Evolutionary conservation across 805 yeast species (phyloP), one percentile per base, ranked within the genome.

Genomic region (Candida piceae): DNA sequence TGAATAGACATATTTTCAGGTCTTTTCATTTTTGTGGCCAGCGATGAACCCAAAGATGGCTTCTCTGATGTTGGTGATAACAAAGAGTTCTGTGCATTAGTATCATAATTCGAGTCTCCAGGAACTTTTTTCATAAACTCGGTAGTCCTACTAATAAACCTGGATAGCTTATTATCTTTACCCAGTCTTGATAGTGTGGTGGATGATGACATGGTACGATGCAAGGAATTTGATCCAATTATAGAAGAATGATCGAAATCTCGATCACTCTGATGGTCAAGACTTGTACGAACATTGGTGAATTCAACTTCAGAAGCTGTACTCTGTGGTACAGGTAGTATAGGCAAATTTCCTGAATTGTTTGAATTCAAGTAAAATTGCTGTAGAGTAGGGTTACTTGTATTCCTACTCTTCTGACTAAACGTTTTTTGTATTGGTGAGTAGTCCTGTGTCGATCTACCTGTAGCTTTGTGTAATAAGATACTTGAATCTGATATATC

Each of bases 291-390:
- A 5, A 59, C 56, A 38, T 60, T 60, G 33, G 49, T 59, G 43
- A 60, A 60, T 36, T 59, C 65, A n/a, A 60, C 64, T 35, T 51
- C 55, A 12, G 58, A 43, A 16, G 48, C 50, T 5, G 54, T 40
- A 41, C 51, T 40, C 44, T 52, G 44, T 36, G 49, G 43, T 39
- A 24, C 29, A 11, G 44, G 29, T 4, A 54, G 49, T 10, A 48
- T 22, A 4, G 49, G 32, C 2, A 53, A 40, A 16, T 42, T 35
- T 8, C 49, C 38, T 4, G 52, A 44, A 6, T 27, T 32, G 29
- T 53, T 52, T 9, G 26, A 33, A 32, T 42, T 30, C 7, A 31
- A 27, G 32, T 48, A 44, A 10, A 26, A 10, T 16, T 26, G 24
- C 17, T 16, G 17, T 15, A 33, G 20, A 20, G 24, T 26, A 7